Conservation (phyloP, 192 early-diverging fungal species). For the Backusella luteola region DNA sequence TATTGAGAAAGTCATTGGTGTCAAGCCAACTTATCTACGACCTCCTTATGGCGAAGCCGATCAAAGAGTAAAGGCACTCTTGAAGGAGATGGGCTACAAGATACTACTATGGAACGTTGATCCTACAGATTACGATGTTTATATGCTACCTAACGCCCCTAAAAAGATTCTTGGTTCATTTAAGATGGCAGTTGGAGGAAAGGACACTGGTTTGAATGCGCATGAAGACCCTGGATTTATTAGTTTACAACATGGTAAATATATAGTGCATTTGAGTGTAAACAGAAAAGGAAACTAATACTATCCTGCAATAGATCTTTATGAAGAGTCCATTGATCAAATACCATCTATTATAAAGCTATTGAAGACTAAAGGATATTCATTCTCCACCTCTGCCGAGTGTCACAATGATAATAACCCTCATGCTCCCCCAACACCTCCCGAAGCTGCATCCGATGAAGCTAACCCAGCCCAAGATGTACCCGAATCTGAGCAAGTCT, state of each 20-base stretch:
- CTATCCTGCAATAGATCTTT: conserved; percentile 12
- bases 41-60: conserved; percentile 61
- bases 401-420: conserved; percentile 13
- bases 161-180: conserved; percentile 18
- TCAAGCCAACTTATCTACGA: conserved; percentile 57
- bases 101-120: conserved; percentile 38
- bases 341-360: conserved; percentile 3
- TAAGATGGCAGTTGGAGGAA: conserved; percentile 7
- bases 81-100: conserved; percentile 36
- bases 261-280: not conserved
- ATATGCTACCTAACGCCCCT: conserved; percentile 12
- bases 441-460: not conserved
- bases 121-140: conserved; percentile 38
- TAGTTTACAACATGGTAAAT: conserved; percentile 37
- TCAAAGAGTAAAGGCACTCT: conserved; percentile 53
- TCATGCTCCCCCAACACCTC: not conserved
- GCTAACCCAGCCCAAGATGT: not conserved
- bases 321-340: conserved; percentile 14
- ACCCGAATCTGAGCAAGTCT: not conserved
- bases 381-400: not conserved
- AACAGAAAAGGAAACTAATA: not conserved
- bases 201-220: conserved; percentile 25
- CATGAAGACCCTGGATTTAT: conserved; percentile 36
- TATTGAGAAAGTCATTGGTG: conserved; percentile 50
- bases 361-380: not conserved